Evolutionary conservation across 192 early-diverging fungal genomes (phyloP).

Genomic region (Mortierella hygrophila): DNA sequence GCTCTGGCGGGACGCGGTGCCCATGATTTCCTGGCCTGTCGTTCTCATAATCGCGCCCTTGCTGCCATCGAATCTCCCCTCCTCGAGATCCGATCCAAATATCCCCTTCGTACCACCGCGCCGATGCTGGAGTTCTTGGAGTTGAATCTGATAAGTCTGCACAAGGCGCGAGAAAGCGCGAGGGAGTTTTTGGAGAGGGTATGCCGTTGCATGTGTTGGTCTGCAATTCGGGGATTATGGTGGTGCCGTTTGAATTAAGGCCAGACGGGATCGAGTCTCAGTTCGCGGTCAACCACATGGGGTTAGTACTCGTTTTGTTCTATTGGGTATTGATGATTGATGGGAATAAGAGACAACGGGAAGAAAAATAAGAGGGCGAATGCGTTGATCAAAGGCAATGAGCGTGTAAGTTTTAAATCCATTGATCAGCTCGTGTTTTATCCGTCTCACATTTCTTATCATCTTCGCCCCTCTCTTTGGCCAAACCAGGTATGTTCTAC

Average conservation of each 20-base stretch:
- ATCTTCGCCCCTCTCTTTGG: no score
- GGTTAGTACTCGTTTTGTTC: neutral
- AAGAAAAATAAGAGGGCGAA: neutral
- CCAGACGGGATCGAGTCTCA: conserved; percentile 54
- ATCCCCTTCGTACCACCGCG: neutral
- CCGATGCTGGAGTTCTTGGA: conserved; percentile 39
- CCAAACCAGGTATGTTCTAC: neutral
- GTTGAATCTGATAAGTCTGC: conserved; percentile 29
- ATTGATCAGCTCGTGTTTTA: neutral
- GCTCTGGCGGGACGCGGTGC: conserved; percentile 38
- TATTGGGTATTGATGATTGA: no score
- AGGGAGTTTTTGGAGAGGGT: conserved; percentile 39
- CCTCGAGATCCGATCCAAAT: conserved; percentile 19
- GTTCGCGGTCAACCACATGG: conserved; percentile 64
- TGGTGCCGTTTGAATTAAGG: conserved; percentile 30
- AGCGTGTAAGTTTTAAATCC: no score
- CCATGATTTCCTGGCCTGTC: conserved; percentile 35
- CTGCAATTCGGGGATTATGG: conserved; percentile 49
- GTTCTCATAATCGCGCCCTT: conserved; percentile 15
- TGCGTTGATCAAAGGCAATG: no score
- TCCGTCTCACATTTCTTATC: neutral
- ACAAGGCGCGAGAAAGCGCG: conserved; percentile 14
- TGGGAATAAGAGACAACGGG: no score
- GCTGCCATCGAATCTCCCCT: conserved; percentile 23
- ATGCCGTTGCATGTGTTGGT: conserved; percentile 60